phyloP scores from a whole-genome alignment of 2,329 filamentous ascomycete species.

The Calonectria multiphialidica region DNA sequence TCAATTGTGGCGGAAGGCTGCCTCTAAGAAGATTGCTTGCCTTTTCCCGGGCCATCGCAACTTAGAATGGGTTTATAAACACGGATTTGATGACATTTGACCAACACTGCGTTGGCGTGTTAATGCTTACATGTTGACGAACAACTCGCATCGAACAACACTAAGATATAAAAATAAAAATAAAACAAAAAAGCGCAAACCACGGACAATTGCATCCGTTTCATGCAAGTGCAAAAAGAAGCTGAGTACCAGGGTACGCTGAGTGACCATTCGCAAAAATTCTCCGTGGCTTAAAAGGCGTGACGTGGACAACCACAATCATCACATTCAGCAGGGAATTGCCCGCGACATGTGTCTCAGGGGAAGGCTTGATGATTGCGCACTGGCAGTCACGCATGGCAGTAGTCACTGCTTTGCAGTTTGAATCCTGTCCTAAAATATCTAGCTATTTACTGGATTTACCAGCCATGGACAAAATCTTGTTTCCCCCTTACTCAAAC shows the following conservation, averaged over 20 bases:
- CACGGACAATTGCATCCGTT: not conserved
- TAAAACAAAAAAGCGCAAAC: no score
- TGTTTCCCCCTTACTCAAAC: not conserved
- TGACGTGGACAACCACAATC: conserved; percentile 12
- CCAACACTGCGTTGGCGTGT: not conserved
- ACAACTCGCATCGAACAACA: not conserved
- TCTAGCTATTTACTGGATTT: not conserved
- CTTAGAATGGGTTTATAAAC: not conserved
- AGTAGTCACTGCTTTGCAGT: not conserved
- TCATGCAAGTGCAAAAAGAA: not conserved
- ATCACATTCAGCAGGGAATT: not conserved
- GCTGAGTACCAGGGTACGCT: not conserved
- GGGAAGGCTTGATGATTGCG: not conserved
- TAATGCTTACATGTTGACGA: not conserved
- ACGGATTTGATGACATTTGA: not conserved
- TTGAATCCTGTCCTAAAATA: not conserved
- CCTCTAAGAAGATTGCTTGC: not conserved
- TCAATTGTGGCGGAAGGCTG: not conserved
- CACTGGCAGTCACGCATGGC: not conserved
- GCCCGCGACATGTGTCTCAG: not conserved
- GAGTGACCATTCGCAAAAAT: not conserved
- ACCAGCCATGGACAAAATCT: not conserved
- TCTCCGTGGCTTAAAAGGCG: not conserved
- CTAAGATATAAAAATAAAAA: no score
- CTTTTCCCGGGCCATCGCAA: not conserved